Percentiles rank a stretch among this genome's conserved stretches.
phyloP scores from a whole-genome alignment of 805 yeast genomes.

The Candida alai region DNA sequence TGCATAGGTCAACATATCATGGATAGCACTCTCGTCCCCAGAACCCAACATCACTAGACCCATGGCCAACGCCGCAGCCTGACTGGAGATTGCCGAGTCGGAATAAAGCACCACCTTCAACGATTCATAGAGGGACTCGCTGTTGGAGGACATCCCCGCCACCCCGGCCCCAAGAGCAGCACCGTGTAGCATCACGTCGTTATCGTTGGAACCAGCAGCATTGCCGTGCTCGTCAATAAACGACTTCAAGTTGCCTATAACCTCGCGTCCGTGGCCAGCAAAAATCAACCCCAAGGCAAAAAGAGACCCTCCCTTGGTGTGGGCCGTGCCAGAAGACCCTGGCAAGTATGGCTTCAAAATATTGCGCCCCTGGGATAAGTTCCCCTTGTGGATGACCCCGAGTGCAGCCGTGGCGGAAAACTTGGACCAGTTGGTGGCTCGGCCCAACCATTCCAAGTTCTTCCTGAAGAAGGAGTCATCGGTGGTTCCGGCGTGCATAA shows the following conservation, averaged over 20 bases:
- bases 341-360: constrained; percentile 90
- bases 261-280: constrained; percentile 94
- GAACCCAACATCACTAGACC: constrained; percentile 95
- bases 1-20: constrained; percentile 87
- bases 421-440: constrained; percentile 98
- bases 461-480: constrained; percentile 88
- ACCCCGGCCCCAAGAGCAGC: constrained; percentile 94
- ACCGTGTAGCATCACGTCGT: constrained; percentile 88
- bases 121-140: constrained; percentile 71
- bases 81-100: constrained; percentile 92
- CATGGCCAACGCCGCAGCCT: constrained; percentile 95
- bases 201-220: constrained; percentile 61
- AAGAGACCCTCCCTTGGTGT: constrained; percentile 92
- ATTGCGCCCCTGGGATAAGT: constrained; percentile 83
- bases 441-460: constrained; percentile 92
- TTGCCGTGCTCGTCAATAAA: constrained; percentile 65
- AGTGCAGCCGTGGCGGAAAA: constrained; percentile 97
- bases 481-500: constrained; percentile 94
- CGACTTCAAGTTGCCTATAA: constrained; percentile 70
- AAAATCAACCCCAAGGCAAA: constrained; percentile 90
- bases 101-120: constrained; percentile 79
- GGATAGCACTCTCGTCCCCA: constrained; percentile 60
- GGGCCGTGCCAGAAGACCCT: constrained; percentile 71
- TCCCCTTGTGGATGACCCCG: constrained; percentile 96
- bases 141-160: constrained; percentile 91